These are phyloP conservation scores for Saprolegnia diclina DNA, from an alignment of 352 stramenopile species.

Conservation along the genomic window DNA sequence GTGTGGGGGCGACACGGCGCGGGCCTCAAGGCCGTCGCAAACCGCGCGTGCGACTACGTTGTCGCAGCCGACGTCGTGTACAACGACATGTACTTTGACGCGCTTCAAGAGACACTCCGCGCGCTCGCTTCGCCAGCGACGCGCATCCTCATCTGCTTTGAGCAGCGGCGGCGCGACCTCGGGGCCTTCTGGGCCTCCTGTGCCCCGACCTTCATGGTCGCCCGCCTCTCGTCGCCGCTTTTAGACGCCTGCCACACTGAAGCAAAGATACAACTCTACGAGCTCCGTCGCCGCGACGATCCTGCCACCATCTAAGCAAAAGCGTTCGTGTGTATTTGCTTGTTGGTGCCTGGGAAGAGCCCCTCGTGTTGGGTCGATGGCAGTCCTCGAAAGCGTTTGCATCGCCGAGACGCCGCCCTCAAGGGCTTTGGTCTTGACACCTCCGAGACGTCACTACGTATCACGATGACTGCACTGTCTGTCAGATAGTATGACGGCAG, in stretches of 20 bases:
- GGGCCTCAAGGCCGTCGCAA: neutral
- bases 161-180: constrained; percentile 15
- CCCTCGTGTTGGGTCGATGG: no score
- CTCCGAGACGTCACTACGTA: no score
- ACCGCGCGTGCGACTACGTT: neutral
- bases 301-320: no score
- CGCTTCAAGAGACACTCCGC: constrained; percentile 5
- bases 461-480: no score
- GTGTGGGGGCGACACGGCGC: constrained; percentile 1
- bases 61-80: constrained; percentile 22
- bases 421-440: no score
- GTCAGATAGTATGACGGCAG: no score
- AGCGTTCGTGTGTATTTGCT: no score
- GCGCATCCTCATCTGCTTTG: constrained; percentile 19
- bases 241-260: neutral
- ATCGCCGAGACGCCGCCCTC: no score
- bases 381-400: no score
- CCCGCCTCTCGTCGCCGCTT: neutral
- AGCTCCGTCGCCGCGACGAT: neutral
- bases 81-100: constrained; percentile 4
- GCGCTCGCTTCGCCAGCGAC: neutral
- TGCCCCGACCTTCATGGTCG: neutral
- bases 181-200: neutral
- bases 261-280: constrained; percentile 7
- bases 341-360: no score